These are phyloP conservation scores for Chlorella sp. DNA, from an alignment of 139 green algal species.

Conservation along the genomic window DNA sequence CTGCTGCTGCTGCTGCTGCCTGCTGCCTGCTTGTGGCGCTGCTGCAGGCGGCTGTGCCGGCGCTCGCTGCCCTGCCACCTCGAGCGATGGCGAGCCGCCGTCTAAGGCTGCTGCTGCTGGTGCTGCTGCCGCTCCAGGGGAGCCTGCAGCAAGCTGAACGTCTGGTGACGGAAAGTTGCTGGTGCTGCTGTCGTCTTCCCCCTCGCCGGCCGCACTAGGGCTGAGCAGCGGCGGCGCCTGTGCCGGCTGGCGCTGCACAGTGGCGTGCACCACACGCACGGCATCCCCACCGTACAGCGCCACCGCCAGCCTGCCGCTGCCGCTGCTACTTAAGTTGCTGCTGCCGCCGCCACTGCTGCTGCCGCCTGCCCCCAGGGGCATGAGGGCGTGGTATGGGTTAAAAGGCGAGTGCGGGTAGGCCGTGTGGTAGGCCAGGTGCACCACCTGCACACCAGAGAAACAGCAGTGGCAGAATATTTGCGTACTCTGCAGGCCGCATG, in stretches of 20 bases:
- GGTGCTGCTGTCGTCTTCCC: constrained; percentile 17
- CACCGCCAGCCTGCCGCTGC: neutral
- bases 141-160: neutral
- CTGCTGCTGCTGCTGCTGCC: neutral
- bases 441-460: neutral
- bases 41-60: neutral
- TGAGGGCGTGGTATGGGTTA: constrained; percentile 16
- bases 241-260: neutral
- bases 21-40: neutral
- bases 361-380: neutral
- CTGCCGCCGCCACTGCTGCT: neutral
- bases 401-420: constrained; percentile 14
- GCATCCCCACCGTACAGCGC: neutral
- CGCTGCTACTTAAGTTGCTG: neutral
- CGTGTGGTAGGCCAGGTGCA: constrained; percentile 10
- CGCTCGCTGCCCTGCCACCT: neutral
- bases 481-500: no score
- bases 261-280: constrained; percentile 11
- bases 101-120: neutral
- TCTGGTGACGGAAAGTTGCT: constrained; percentile 1
- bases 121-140: no score
- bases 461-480: no score
- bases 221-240: neutral
- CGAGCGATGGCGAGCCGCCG: no score
- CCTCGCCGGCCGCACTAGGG: neutral